Conservation (phyloP, 768 basidiomycete species). For the Boletales sp. region DNA sequence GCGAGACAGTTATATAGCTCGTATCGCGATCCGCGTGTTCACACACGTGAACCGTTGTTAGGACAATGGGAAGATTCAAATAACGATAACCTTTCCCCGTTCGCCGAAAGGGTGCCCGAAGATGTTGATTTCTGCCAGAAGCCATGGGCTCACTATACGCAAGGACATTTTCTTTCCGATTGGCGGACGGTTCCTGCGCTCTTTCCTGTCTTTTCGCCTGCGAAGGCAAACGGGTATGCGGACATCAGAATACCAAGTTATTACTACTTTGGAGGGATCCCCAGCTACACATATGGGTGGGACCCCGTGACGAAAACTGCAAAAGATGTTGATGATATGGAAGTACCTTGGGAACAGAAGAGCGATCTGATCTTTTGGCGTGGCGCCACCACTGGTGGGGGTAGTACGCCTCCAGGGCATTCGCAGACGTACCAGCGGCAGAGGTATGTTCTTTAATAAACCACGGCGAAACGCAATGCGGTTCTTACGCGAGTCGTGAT, state of each 20-base stretch:
- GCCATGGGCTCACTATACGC: slow-evolving; percentile 81
- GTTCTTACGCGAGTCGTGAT: background rate
- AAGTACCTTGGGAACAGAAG: slow-evolving; percentile 87
- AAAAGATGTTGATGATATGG: slow-evolving; percentile 80
- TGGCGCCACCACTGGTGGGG: slow-evolving; percentile 94
- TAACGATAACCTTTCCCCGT: slow-evolving; percentile 59
- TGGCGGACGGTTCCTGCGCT: slow-evolving; percentile 85
- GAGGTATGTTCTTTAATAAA: slow-evolving; percentile 42
- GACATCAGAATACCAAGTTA: slow-evolving; percentile 96
- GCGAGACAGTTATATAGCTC: slow-evolving; percentile 85
- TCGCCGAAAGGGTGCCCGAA: slow-evolving; percentile 58
- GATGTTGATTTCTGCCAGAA: slow-evolving; percentile 73
- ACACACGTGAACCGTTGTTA: slow-evolving; percentile 25
- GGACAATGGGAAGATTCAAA: slow-evolving; percentile 30
- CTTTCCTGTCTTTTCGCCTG: slow-evolving; percentile 94
- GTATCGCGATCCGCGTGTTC: slow-evolving; percentile 47
- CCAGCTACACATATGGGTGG: slow-evolving; percentile 88
- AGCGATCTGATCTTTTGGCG: slow-evolving; percentile 89
- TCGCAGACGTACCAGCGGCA: slow-evolving; percentile 83
- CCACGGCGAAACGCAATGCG: background rate
- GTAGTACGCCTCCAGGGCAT: slow-evolving; percentile 82
- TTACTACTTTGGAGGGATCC: slow-evolving; percentile 87
- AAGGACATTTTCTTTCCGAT: slow-evolving; percentile 97
- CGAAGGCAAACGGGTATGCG: slow-evolving; percentile 77
- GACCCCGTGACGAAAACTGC: slow-evolving; percentile 70